Evolutionary conservation across 495 filamentous ascomycete species (phyloP).

Genomic region (Saxophila tyrrhenica): DNA sequence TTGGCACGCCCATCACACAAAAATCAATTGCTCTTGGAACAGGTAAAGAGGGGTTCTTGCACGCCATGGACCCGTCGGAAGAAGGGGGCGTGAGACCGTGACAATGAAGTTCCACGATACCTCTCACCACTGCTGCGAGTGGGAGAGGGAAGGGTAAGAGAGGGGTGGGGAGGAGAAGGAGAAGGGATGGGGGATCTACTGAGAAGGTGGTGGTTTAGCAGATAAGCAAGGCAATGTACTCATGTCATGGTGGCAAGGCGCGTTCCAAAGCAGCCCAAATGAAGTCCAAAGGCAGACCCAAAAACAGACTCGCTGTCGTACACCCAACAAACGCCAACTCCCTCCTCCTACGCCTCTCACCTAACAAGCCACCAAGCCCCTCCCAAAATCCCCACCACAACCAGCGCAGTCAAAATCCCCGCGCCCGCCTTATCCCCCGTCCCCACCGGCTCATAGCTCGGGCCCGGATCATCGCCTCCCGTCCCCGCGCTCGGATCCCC

Average conservation of each 20-base stretch:
- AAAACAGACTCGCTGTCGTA: too few relatives aligned
- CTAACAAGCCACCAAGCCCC: constrained; percentile 2
- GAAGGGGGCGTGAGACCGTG: neutral
- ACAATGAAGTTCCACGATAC: constrained; percentile 3
- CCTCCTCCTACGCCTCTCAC: too few relatives aligned
- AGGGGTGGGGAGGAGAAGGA: too few relatives aligned
- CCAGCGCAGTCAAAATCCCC: constrained; percentile 28
- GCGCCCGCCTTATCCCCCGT: constrained; percentile 33
- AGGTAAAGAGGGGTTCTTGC: neutral
- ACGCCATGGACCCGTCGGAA: neutral
- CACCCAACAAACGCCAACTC: too few relatives aligned
- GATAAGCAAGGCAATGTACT: neutral
- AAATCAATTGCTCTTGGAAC: constrained; percentile 1
- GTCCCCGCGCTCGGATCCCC: constrained; percentile 28
- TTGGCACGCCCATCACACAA: neutral
- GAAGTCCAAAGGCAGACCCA: too few relatives aligned
- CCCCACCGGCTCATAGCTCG: constrained; percentile 17
- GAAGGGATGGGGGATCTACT: too few relatives aligned
- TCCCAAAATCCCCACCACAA: constrained; percentile 23
- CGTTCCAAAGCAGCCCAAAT: too few relatives aligned
- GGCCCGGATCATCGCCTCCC: constrained; percentile 8
- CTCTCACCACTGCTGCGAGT: too few relatives aligned
- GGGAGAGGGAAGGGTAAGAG: neutral
- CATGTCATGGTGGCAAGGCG: too few relatives aligned
- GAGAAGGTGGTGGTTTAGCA: neutral